Evolutionary conservation across 75 land plant species (phyloP).

Genomic region (Gnetum montanum): DNA sequence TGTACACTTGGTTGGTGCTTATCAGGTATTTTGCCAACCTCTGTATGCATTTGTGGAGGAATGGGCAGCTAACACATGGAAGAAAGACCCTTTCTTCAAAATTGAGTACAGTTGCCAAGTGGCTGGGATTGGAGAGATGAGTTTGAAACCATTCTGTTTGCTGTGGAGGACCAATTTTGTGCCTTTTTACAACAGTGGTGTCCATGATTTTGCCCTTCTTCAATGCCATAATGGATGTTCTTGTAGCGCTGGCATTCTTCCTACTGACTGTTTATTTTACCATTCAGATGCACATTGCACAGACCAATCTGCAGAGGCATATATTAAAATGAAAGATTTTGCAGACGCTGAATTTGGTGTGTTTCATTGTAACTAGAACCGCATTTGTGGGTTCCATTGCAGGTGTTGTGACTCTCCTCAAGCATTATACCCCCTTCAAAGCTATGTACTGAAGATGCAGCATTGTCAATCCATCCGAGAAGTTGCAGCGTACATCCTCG

Average conservation of each 20-base stretch:
- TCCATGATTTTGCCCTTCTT: constrained; percentile 89
- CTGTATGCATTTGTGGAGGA: constrained; percentile 45
- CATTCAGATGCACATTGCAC: constrained; percentile 48
- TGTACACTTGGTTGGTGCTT: constrained; percentile 80
- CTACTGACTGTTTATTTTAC: constrained; percentile 85
- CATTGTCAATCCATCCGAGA: no score
- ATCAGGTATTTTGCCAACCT: constrained; percentile 82
- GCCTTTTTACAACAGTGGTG: constrained; percentile 44
- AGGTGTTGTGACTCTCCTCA: no score
- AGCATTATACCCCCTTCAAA: no score
- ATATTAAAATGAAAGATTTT: no score
- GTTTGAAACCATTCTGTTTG: constrained; percentile 38
- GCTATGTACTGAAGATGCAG: no score
- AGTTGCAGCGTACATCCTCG: no score
- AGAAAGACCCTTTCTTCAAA: constrained; percentile 35
- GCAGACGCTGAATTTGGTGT: constrained; percentile 34
- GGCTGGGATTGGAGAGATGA: constrained; percentile 12
- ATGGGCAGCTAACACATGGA: constrained; percentile 22
- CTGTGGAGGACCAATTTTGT: constrained; percentile 63
- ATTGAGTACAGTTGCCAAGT: constrained; percentile 23
- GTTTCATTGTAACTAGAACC: constrained; percentile 46
- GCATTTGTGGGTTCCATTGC: constrained; percentile 55
- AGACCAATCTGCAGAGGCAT: no score
- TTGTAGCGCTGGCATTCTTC: constrained; percentile 77
- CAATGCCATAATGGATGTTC: constrained; percentile 71